phyloP scores from a whole-genome alignment of 164 flowering plant species.

The Magnolia kwangsiensis region DNA sequence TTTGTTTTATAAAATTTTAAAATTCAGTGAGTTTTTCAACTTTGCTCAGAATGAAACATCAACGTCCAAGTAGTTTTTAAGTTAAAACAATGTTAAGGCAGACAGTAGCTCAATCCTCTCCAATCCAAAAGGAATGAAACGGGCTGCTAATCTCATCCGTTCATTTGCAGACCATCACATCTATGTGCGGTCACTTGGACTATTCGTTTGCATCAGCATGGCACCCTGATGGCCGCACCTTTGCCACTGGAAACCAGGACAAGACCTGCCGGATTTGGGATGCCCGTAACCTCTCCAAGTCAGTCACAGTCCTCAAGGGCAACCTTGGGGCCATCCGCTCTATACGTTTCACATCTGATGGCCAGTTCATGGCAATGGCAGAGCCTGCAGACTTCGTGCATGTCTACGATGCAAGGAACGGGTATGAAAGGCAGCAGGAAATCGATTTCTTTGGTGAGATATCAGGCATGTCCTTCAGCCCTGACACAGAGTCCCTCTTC shows the following conservation, averaged over 20 bases:
- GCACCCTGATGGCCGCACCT: constrained; percentile 80
- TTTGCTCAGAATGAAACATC: background rate
- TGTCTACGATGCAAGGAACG: constrained; percentile 59
- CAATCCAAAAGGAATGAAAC: background rate
- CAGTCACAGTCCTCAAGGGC: constrained; percentile 73
- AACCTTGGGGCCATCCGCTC: constrained; percentile 90
- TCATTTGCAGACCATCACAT: constrained; percentile 41
- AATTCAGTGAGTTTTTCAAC: background rate
- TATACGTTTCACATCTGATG: constrained; percentile 81
- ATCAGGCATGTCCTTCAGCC: constrained; percentile 88
- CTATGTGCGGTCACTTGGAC: constrained; percentile 71
- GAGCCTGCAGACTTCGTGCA: constrained; percentile 98
- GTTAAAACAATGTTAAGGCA: background rate
- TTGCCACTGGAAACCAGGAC: constrained; percentile 98
- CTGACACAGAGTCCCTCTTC: constrained; percentile 84
- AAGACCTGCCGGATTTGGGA: constrained; percentile 97
- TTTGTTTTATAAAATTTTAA: no score
- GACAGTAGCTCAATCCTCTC: background rate
- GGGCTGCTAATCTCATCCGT: background rate
- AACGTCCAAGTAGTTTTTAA: background rate
- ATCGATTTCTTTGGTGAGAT: constrained; percentile 97
- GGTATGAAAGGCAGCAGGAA: constrained; percentile 74
- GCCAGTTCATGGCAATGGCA: constrained; percentile 82
- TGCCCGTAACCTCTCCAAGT: constrained; percentile 56
- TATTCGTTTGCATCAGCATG: constrained; percentile 97